These are phyloP conservation scores for Sicyos baderoa DNA, from an alignment of 306 rosid species.

Conservation along the genomic window DNA sequence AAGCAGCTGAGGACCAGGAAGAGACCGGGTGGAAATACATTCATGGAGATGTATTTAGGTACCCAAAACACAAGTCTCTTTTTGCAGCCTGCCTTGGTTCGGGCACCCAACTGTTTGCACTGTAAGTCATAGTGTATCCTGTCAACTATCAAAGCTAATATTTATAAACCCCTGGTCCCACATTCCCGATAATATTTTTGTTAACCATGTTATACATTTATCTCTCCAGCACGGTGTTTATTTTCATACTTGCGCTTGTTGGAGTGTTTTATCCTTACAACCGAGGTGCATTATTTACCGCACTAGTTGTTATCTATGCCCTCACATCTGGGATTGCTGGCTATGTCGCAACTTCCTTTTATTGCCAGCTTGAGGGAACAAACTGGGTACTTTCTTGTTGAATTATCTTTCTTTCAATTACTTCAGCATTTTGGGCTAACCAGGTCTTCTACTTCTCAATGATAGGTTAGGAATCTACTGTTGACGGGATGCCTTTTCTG, in stretches of 20 bases:
- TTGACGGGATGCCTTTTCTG: conserved; percentile 62
- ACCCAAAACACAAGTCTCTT: conserved; percentile 34
- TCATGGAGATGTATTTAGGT: conserved; percentile 48
- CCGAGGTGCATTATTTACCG: conserved; percentile 79
- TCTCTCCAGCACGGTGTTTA: conserved; percentile 62
- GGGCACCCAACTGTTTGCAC: conserved; percentile 45
- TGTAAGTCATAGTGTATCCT: conserved; percentile 26
- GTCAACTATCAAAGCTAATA: not conserved
- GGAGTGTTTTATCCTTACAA: conserved; percentile 95
- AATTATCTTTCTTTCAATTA: not conserved
- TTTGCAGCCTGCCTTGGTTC: conserved; percentile 46
- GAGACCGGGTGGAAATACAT: conserved; percentile 56
- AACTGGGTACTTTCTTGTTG: conserved; percentile 57
- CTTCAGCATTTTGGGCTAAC: conserved; percentile 2
- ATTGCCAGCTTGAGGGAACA: conserved; percentile 82
- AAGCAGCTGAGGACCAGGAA: conserved; percentile 47
- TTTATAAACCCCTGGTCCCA: not conserved
- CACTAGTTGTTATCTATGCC: conserved; percentile 83
- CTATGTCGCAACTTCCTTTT: conserved; percentile 76
- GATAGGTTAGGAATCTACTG: conserved; percentile 58
- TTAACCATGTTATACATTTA: conserved; percentile 1
- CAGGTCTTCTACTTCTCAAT: conserved; percentile 18
- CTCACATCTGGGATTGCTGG: conserved; percentile 96
- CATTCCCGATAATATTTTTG: not conserved
- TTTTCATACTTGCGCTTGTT: conserved; percentile 73